A percentile compares a stretch with the other conserved stretches of the same genome.
Conservation (phyloP, 371 early-diverging fungal genomes). For the Amoeboaphelidium protococcarum region DNA sequence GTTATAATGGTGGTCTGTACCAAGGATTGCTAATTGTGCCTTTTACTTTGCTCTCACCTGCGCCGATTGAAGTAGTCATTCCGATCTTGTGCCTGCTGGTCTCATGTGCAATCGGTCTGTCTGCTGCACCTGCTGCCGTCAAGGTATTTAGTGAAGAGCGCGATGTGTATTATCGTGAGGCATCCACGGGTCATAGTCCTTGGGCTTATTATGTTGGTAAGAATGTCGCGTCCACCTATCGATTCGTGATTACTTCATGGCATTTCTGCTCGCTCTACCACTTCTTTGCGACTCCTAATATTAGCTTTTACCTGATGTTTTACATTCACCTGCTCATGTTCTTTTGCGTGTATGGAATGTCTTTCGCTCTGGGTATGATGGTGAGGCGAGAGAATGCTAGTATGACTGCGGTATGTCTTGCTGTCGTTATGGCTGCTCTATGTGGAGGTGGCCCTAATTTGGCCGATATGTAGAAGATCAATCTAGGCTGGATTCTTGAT, state of each 20-base stretch:
- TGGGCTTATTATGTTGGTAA: constrained; percentile 8
- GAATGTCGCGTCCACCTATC: constrained; percentile 1
- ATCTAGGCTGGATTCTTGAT: constrained; percentile 11
- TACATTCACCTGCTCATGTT: constrained; percentile 10
- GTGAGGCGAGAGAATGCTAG: constrained; percentile 13
- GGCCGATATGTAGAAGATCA: constrained; percentile 8
- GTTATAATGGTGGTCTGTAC: constrained; percentile 6
- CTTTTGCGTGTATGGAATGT: constrained; percentile 16
- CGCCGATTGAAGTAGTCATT: constrained; percentile 10
- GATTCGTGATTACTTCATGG: neutral
- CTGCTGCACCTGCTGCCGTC: constrained; percentile 13
- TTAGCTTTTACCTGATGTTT: constrained; percentile 7
- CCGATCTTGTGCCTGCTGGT: constrained; percentile 11
- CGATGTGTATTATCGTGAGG: constrained; percentile 12
- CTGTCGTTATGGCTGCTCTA: constrained; percentile 13
- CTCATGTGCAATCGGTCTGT: constrained; percentile 12
- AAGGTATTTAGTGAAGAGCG: constrained; percentile 17
- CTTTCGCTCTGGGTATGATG: constrained; percentile 10
- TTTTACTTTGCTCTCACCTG: constrained; percentile 6
- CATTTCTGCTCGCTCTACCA: constrained; percentile 4
- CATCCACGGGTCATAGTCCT: constrained; percentile 9
- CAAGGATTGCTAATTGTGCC: constrained; percentile 5
- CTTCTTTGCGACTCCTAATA: constrained; percentile 10
- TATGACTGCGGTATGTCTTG: constrained; percentile 11
- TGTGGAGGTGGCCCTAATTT: constrained; percentile 17